Percentiles rank a stretch among this genome's conserved stretches.
These are phyloP conservation scores for Amaranthus palmeri DNA, from an alignment of 148 eudicot species.

Conservation along the genomic window DNA sequence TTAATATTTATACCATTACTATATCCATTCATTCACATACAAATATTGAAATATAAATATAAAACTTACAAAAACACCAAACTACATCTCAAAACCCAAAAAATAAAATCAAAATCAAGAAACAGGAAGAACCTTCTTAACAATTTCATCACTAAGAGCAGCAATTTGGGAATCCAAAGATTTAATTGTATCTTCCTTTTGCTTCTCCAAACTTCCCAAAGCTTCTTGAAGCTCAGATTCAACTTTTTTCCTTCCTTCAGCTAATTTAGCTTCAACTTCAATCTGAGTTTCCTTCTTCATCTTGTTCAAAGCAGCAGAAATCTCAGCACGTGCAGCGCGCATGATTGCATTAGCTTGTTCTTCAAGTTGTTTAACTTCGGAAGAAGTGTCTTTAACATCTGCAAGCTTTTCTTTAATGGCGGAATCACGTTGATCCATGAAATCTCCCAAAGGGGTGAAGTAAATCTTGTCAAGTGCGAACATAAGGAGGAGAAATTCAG, in stretches of 20 bases:
- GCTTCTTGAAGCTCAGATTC: slow-evolving; percentile 87
- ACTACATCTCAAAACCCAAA: not conserved
- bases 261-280: slow-evolving; percentile 69
- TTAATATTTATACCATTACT: not conserved
- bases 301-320: slow-evolving; percentile 78
- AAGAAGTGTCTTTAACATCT: slow-evolving; percentile 68
- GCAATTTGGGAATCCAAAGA: slow-evolving; percentile 79
- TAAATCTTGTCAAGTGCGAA: slow-evolving; percentile 82
- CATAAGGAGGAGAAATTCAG: slow-evolving; percentile 77
- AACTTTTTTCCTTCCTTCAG: slow-evolving; percentile 66
- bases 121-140: slow-evolving; percentile 86
- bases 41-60: not conserved
- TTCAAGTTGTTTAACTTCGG: slow-evolving; percentile 83
- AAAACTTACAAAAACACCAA: no score
- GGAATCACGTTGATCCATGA: slow-evolving; percentile 76
- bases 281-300: slow-evolving; percentile 83
- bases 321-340: slow-evolving; percentile 89
- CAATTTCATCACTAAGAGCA: slow-evolving; percentile 79
- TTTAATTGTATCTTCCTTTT: slow-evolving; percentile 73
- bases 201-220: slow-evolving; percentile 57
- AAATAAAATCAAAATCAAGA: not conserved
- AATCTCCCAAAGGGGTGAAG: slow-evolving; percentile 68
- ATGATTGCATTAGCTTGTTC: slow-evolving; percentile 78
- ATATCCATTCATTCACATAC: slow-evolving; percentile 4
- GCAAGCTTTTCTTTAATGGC: slow-evolving; percentile 51